Base-by-base conservation (phyloP, 2,329 filamentous ascomycete genomes). In the Trichoderma sp. region DNA sequence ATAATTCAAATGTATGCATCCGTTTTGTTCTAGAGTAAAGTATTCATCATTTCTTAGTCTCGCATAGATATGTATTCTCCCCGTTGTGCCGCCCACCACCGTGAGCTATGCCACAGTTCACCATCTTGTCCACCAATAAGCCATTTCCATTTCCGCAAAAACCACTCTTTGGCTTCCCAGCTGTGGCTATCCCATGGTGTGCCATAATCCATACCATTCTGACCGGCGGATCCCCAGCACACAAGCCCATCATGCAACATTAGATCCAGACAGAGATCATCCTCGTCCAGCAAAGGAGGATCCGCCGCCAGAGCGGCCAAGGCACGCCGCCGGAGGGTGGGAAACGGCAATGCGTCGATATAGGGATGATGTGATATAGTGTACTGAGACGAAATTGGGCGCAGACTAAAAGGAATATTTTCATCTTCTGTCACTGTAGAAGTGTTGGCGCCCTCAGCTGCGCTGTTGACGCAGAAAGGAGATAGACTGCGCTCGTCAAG, bases 121-220 rank as follows among this genome's bases (percentile, higher is more conserved):
- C 62, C 28, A 12, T 65, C 62, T 34, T 53, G 28, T 28, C 62
- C 62, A 1, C 62, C 62, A 34, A 65, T 17, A 43, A 65, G 62
- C 62, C 62, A 65, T 4, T 53, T 65, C 62, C 62, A 65, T 28
- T 65, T 65, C n/a, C 36, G 26, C 15, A 65, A 30, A 34, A 65
- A 65, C 62, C 62, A 65, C 26, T 65, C 62, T 65, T 65, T 65
- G 1, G 43, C 62, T 65, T 65, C 62, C 62, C 62, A 65, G 62
- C 62, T 65, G 6, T 65, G 62, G 20, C 62, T 53, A 53, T 65
- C 39, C 62, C 62, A 65, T 1, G 62, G 62, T 9, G 62, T 65
- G 2, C 62, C 62, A 4, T 65, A 43, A 23, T 65, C 62, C 39
- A 53, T 53, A 7, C 43, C 43, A 28, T 65, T 34, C 6, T 34